Evolutionary conservation across 1,139 yeast genomes (phyloP).

Genomic region (Yamadazyma aaseri): DNA sequence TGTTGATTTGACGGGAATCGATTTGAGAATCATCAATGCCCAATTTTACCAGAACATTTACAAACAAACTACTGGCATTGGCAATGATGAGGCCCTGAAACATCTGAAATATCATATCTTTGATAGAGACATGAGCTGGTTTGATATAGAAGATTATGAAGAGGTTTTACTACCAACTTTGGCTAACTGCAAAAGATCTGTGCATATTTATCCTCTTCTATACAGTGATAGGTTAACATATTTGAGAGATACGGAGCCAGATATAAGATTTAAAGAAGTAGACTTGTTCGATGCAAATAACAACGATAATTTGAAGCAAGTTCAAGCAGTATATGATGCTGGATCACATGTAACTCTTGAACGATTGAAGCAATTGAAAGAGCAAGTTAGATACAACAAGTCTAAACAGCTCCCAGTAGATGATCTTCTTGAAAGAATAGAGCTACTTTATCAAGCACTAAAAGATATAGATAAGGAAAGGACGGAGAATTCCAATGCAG

Average conservation of each 20-base stretch:
- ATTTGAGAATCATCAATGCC: slow-evolving; percentile 36
- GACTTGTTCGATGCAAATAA: slow-evolving; percentile 15
- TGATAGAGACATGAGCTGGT: slow-evolving; percentile 41
- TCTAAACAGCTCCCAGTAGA: slow-evolving; percentile 11
- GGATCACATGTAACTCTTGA: slow-evolving; percentile 26
- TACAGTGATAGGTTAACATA: slow-evolving; percentile 40
- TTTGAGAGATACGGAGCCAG: slow-evolving; percentile 34
- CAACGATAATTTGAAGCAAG: slow-evolving; percentile 14
- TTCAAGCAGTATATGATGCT: slow-evolving; percentile 26
- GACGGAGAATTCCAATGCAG: slow-evolving; percentile 7
- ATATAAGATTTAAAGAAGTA: slow-evolving; percentile 13
- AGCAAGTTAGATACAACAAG: slow-evolving; percentile 18
- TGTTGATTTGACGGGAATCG: slow-evolving; percentile 39
- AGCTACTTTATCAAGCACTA: slow-evolving; percentile 25
- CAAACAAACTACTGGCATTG: slow-evolving; percentile 7
- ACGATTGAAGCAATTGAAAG: slow-evolving; percentile 29
- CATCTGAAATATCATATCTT: slow-evolving; percentile 25
- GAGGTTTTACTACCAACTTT: slow-evolving; percentile 37
- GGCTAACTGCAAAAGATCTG: slow-evolving; percentile 19
- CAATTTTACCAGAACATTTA: slow-evolving; percentile 32
- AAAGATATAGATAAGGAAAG: slow-evolving; percentile 11
- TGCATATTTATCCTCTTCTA: slow-evolving; percentile 34
- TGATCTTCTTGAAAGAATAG: slow-evolving; percentile 21
- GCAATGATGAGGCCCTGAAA: slow-evolving; percentile 9
- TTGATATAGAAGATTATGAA: slow-evolving; percentile 42